Conservation (phyloP, 306 rosid species). For the Cicer cuneatum region DNA sequence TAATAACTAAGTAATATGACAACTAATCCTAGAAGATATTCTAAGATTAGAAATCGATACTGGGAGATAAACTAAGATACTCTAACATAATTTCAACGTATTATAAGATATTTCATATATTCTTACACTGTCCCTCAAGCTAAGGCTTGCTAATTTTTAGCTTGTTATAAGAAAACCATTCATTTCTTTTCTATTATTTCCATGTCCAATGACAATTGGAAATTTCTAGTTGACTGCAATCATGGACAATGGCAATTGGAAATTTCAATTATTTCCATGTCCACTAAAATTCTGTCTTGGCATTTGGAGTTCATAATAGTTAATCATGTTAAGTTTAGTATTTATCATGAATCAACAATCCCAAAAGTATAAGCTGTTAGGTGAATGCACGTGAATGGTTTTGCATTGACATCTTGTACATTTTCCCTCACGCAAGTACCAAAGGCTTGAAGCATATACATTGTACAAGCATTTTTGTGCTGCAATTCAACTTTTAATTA, state of each 20-base stretch:
- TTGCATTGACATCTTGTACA: not conserved
- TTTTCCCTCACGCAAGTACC: not conserved
- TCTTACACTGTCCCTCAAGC: no score
- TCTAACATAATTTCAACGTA: no score
- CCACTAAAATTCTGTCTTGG: slow-evolving; percentile 14
- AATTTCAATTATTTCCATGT: slow-evolving; percentile 21
- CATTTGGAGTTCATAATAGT: slow-evolving; percentile 12
- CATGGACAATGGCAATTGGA: slow-evolving; percentile 5
- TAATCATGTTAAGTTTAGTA: slow-evolving; percentile 36
- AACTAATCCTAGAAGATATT: no score
- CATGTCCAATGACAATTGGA: no score
- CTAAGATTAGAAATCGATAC: no score
- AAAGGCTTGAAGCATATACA: not conserved
- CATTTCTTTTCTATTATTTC: no score
- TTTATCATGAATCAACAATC: not conserved
- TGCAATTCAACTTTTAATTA: not conserved
- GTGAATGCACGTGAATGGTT: not conserved
- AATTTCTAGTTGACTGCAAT: not conserved
- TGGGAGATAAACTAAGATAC: not conserved
- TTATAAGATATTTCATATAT: no score
- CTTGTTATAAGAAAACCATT: no score
- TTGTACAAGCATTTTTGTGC: not conserved
- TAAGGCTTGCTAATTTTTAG: no score
- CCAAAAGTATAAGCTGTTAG: not conserved
- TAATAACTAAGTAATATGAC: no score